Percentiles rank a stretch among this genome's conserved stretches.
phyloP scores from a whole-genome alignment of 495 filamentous ascomycete genomes.

The Xylaria castorea region DNA sequence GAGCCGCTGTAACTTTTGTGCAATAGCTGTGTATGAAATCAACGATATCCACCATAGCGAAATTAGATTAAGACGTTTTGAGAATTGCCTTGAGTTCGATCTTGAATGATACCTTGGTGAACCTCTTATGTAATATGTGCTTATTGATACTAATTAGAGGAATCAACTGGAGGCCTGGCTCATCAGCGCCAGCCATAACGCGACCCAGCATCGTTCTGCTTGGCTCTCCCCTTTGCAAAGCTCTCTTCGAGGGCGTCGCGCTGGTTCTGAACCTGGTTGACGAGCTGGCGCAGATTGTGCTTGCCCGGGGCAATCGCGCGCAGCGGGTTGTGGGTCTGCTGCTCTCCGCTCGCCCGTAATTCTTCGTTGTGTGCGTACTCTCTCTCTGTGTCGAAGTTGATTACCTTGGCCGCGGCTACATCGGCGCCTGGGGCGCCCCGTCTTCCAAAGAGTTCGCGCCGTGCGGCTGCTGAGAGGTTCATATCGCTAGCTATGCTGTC shows the following conservation, averaged over 20 bases:
- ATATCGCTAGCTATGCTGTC: slow-evolving; percentile 72
- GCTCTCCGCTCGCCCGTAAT: slow-evolving; percentile 70
- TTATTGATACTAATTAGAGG: background rate
- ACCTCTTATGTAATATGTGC: background rate
- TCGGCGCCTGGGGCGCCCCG: slow-evolving; percentile 41
- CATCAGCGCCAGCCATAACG: slow-evolving; percentile 79
- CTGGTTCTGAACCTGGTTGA: slow-evolving; percentile 79
- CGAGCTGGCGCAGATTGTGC: slow-evolving; percentile 84
- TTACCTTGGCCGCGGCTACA: slow-evolving; percentile 54
- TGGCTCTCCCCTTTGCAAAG: slow-evolving; percentile 76
- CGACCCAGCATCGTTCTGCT: slow-evolving; percentile 77
- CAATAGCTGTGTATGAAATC: slow-evolving; percentile 11
- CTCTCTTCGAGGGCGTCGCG: slow-evolving; percentile 86
- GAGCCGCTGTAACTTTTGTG: slow-evolving; percentile 17
- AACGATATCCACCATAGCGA: background rate
- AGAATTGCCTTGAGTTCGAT: background rate
- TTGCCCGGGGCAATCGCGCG: slow-evolving; percentile 83
- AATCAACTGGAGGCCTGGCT: background rate
- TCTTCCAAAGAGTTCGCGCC: slow-evolving; percentile 84
- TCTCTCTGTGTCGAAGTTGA: slow-evolving; percentile 83
- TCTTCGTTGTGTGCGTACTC: slow-evolving; percentile 86
- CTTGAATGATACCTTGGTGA: background rate
- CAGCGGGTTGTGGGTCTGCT: slow-evolving; percentile 78
- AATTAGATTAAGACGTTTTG: background rate
- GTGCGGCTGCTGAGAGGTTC: slow-evolving; percentile 73